Evolutionary conservation across 306 rosid genomes (phyloP).

Genomic region (Clitoria ternatea): DNA sequence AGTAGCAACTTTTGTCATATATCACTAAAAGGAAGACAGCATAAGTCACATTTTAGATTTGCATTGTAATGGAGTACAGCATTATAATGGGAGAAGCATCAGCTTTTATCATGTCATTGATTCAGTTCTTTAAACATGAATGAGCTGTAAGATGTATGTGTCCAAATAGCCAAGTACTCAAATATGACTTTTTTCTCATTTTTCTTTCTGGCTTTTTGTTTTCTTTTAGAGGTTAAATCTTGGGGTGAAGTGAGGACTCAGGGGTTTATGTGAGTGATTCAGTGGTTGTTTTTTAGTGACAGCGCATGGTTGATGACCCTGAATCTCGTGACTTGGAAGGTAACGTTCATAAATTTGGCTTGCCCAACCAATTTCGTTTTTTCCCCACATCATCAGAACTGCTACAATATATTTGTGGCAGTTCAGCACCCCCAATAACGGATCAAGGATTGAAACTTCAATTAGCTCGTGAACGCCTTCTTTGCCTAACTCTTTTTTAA

Average conservation of each 20-base stretch:
- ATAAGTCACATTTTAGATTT: constrained; percentile 36
- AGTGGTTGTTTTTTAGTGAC: background rate
- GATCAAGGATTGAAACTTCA: too few species aligned
- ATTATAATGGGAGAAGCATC: constrained; percentile 29
- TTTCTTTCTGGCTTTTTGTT: constrained; percentile 4
- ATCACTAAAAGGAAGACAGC: constrained; percentile 34
- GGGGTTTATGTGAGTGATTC: background rate
- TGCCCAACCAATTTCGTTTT: background rate
- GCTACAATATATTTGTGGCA: too few species aligned
- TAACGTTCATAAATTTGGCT: background rate
- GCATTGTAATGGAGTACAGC: constrained; percentile 30
- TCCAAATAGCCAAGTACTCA: constrained; percentile 32
- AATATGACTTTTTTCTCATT: constrained; percentile 20
- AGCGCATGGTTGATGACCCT: background rate
- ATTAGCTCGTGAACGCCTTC: too few species aligned
- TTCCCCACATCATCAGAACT: too few species aligned
- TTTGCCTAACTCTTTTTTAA: too few species aligned
- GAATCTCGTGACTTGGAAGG: background rate
- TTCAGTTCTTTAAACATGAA: constrained; percentile 38
- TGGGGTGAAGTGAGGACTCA: background rate
- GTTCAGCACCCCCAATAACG: too few species aligned
- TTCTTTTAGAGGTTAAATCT: constrained; percentile 11
- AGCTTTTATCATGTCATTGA: constrained; percentile 47
- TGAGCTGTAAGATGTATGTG: constrained; percentile 36
- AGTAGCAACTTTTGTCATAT: constrained; percentile 27